Conservation (phyloP, 495 filamentous ascomycete species). For the Hyaloscypha variabilis region DNA sequence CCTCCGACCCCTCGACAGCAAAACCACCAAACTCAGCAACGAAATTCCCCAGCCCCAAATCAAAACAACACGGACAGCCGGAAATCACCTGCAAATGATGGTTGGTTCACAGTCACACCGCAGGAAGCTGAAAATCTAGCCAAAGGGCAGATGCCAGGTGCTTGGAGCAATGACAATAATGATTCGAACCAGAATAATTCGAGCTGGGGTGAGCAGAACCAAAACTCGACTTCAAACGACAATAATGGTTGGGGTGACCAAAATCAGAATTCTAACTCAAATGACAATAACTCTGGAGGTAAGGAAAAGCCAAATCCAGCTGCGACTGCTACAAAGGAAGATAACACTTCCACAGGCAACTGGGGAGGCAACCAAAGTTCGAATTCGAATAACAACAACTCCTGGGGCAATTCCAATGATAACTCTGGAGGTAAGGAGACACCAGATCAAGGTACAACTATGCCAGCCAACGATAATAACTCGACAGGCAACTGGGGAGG, state of each 20-base stretch:
- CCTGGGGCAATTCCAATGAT: slow-evolving; percentile 6
- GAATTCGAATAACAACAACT: slow-evolving; percentile 1
- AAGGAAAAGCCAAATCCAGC: no score
- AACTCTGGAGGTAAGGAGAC: slow-evolving; percentile 1
- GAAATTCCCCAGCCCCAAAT: not conserved
- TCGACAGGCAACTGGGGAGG: not conserved
- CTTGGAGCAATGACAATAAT: slow-evolving; percentile 7
- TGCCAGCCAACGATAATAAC: slow-evolving; percentile 4
- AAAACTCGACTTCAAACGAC: slow-evolving; percentile 9
- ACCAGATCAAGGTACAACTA: not conserved
- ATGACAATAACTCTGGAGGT: no score
- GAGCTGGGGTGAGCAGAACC: slow-evolving; percentile 15
- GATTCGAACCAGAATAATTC: slow-evolving; percentile 2
- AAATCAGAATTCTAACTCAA: slow-evolving; percentile 6
- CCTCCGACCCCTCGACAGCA: not conserved
- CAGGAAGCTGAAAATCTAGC: slow-evolving; percentile 4
- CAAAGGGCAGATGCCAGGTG: not conserved
- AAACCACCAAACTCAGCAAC: slow-evolving; percentile 3
- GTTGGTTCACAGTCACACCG: slow-evolving; percentile 3
- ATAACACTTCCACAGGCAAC: no score
- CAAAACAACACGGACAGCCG: not conserved
- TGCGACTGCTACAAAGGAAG: no score
- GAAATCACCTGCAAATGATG: not conserved
- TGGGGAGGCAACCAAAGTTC: no score
- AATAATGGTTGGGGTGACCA: slow-evolving; percentile 7